Percentiles rank a stretch among this genome's conserved stretches.
These are phyloP conservation scores for Leccinum pachyderme DNA, from an alignment of 1,284 basidiomycete genomes.

Conservation along the genomic window DNA sequence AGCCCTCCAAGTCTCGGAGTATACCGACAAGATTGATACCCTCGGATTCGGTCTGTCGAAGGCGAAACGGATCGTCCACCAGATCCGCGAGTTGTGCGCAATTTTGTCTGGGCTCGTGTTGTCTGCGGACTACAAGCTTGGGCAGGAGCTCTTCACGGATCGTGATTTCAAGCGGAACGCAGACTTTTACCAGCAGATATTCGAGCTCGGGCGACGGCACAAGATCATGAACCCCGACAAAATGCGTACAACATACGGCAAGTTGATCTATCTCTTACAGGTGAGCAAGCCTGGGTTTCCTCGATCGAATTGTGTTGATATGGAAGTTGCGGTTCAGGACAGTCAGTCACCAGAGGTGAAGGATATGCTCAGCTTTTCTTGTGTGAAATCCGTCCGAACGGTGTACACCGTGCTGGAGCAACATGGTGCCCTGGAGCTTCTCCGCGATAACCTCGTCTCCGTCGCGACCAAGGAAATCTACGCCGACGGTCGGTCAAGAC, in stretches of 20 bases:
- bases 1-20: conserved; percentile 76
- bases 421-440: conserved; percentile 58
- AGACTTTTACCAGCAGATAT: conserved; percentile 72
- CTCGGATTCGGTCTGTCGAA: conserved; percentile 71
- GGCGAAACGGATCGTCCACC: conserved; percentile 76
- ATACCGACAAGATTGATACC: conserved; percentile 83
- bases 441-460: conserved; percentile 70
- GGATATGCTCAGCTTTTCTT: conserved; percentile 72
- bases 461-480: conserved; percentile 77
- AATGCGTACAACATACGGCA: conserved; percentile 85
- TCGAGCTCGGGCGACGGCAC: conserved; percentile 77
- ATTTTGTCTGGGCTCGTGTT: conserved; percentile 78
- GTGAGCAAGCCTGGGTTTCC: conserved; percentile 39
- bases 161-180: conserved; percentile 75
- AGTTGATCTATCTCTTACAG: conserved; percentile 78
- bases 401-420: conserved; percentile 65
- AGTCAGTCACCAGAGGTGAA: conserved; percentile 75
- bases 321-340: conserved; percentile 46
- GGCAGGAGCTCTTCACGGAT: conserved; percentile 77
- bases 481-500: conserved; percentile 63
- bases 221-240: conserved; percentile 87
- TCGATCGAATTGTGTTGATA: conserved; percentile 1
- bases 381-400: conserved; percentile 70
- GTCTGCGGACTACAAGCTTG: conserved; percentile 78
- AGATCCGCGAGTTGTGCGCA: conserved; percentile 79